phyloP scores from a whole-genome alignment of 2,329 filamentous ascomycete genomes.

The Botrytis medusae region DNA sequence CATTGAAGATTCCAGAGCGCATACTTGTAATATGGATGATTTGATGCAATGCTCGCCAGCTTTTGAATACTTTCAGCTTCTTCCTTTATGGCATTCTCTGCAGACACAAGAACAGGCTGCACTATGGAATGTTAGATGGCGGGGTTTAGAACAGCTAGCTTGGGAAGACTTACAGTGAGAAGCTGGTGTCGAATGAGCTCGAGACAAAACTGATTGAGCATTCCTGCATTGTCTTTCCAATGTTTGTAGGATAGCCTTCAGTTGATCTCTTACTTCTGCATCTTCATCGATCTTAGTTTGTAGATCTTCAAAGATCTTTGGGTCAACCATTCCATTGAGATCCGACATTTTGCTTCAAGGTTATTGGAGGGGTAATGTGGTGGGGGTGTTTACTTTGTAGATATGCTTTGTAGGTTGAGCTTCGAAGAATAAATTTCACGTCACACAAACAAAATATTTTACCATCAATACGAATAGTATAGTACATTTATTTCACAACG shows the following conservation, averaged over 20 bases:
- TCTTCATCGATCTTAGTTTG: slow-evolving; percentile 91
- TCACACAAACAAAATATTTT: slow-evolving; percentile 5
- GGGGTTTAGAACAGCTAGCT: not conserved
- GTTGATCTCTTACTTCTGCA: slow-evolving; percentile 73
- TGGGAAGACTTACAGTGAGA: slow-evolving; percentile 51
- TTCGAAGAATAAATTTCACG: not conserved
- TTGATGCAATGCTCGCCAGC: slow-evolving; percentile 71
- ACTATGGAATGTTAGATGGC: slow-evolving; percentile 50
- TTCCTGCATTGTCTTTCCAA: slow-evolving; percentile 82
- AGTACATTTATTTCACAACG: not conserved
- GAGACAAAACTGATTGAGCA: slow-evolving; percentile 79
- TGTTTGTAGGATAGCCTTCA: slow-evolving; percentile 76
- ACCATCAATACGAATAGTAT: not conserved
- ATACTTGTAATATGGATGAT: slow-evolving; percentile 95
- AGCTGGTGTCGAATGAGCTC: slow-evolving; percentile 83
- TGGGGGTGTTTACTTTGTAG: not conserved
- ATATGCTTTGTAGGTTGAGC: not conserved
- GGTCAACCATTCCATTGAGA: slow-evolving; percentile 50
- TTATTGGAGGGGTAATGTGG: slow-evolving; percentile 15
- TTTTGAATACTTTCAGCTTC: slow-evolving; percentile 70
- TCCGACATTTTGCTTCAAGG: slow-evolving; percentile 26
- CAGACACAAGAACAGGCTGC: slow-evolving; percentile 64
- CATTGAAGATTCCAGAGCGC: slow-evolving; percentile 23
- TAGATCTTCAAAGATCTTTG: slow-evolving; percentile 79
- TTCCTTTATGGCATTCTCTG: slow-evolving; percentile 67